Percentiles rank a stretch among this genome's conserved stretches.
These are phyloP conservation scores for Kwoniella pini DNA, from an alignment of 768 basidiomycete genomes.

Conservation along the genomic window DNA sequence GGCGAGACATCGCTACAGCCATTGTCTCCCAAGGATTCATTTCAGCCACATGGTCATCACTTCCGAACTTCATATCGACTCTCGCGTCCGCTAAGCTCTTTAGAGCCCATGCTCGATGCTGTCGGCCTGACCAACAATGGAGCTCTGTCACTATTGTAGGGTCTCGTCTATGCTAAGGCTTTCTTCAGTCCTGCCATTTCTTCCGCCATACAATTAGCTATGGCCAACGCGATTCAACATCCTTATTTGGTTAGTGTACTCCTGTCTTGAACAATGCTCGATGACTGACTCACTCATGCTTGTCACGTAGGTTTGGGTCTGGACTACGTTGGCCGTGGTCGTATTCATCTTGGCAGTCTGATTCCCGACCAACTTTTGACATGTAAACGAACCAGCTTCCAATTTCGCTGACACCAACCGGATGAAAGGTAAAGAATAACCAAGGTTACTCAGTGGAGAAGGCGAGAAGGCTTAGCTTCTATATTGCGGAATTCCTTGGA, in stretches of 20 bases:
- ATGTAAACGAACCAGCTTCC: constrained; percentile 40
- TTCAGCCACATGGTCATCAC: constrained; percentile 38
- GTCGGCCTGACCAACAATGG: constrained; percentile 39
- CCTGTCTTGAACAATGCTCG: constrained; percentile 44
- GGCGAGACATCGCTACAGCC: constrained; percentile 13
- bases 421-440: background rate
- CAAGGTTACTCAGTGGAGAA: too few species aligned
- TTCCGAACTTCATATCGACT: constrained; percentile 32
- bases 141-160: constrained; percentile 40
- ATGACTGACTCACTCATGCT: constrained; percentile 27
- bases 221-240: constrained; percentile 42
- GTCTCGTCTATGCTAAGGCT: constrained; percentile 46
- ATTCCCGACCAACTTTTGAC: constrained; percentile 45
- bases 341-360: constrained; percentile 33
- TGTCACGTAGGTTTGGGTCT: constrained; percentile 9
- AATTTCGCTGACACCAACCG: constrained; percentile 30
- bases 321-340: constrained; percentile 35
- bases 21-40: constrained; percentile 35
- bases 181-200: constrained; percentile 49
- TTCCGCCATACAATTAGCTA: constrained; percentile 44
- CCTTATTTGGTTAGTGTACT: constrained; percentile 17
- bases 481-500: too few species aligned
- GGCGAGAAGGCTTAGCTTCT: too few species aligned
- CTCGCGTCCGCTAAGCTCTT: constrained; percentile 26
- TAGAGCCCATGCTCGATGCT: constrained; percentile 35